Conservation (phyloP, 257 asterid species). For the Solanum lignicaule region DNA sequence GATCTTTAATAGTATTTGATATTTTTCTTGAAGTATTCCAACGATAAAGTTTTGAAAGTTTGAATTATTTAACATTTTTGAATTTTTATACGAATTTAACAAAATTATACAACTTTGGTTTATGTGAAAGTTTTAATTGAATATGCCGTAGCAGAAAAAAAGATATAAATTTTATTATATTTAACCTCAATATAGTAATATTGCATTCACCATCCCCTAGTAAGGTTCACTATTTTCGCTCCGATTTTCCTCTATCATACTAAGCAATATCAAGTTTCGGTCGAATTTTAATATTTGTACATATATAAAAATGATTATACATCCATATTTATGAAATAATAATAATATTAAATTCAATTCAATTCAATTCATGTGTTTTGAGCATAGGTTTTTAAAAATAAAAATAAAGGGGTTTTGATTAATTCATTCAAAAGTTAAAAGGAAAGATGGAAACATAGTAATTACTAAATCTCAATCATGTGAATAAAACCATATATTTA, state of each 20-base stretch:
- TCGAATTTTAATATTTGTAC: too few species aligned
- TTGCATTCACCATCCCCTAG: too few species aligned
- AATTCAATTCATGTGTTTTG: neutral
- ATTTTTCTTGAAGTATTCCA: neutral
- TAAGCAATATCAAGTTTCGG: too few species aligned
- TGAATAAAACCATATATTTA: neutral
- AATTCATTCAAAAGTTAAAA: neutral
- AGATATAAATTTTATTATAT: too few species aligned
- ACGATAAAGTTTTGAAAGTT: neutral
- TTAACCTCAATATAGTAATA: too few species aligned
- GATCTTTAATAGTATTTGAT: neutral
- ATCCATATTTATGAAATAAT: neutral
- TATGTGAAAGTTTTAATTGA: neutral
- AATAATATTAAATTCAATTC: too few species aligned
- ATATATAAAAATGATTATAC: neutral
- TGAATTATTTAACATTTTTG: neutral
- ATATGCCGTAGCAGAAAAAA: neutral
- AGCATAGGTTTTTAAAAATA: neutral
- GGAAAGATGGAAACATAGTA: neutral
- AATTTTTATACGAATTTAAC: neutral
- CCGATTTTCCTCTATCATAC: too few species aligned
- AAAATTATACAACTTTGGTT: neutral
- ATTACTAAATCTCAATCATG: neutral
- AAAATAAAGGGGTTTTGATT: neutral
- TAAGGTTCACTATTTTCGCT: too few species aligned